Base-by-base conservation (phyloP, 805 yeast species). In the Pichia rugopelliculosa region DNA sequence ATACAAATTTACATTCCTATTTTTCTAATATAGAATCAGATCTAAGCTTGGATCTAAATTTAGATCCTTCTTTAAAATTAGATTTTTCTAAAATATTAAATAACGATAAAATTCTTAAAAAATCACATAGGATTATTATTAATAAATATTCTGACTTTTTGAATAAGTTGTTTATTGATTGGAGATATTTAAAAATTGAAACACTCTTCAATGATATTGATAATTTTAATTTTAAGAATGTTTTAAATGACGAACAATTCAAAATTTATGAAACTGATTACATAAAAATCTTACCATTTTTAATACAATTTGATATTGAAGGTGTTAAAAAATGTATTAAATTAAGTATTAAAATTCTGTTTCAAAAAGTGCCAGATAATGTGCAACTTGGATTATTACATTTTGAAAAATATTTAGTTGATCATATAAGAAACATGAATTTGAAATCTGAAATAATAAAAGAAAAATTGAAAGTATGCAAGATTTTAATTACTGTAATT, bases 141-240 rank as follows among this genome's bases (percentile, higher is more conserved):
- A 38, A 34, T 6, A 43, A 20, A 20, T 47, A 47, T 43, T 47
- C 41, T 49, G 72, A 80, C 9, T 82, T 84, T 59, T 82, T 88
- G 57, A 75, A 76, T 36, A 64, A 80, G 6, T 64, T 85, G 27
- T 79, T 84, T 50, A 87, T 84, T 52, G 72, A 79, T 42, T 65
- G 87, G 48, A 70, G 90, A 52, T 81, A 71, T 58, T 75, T 87
- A 79, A 85, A 82, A 48, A 62, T 83, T 49, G 79, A 77, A 50
- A 77, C 77, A 56, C 64, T 88, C 30, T 73, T 80, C 45, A 66
- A 74, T n/a, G 64, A 75, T 24, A 62, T 85, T 42, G 59, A 70
- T 9, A 67, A 77, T 9, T 85, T 62, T 80, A 61, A 75, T 68
- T 47, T 64, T 58, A 70, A 70, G 7, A 36, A 23, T 13, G n/a